Percentiles rank a stretch among this genome's conserved stretches.
These are phyloP conservation scores for Tripterygium wilfordii DNA, from an alignment of 177 flowering plant genomes.

Conservation along the genomic window DNA sequence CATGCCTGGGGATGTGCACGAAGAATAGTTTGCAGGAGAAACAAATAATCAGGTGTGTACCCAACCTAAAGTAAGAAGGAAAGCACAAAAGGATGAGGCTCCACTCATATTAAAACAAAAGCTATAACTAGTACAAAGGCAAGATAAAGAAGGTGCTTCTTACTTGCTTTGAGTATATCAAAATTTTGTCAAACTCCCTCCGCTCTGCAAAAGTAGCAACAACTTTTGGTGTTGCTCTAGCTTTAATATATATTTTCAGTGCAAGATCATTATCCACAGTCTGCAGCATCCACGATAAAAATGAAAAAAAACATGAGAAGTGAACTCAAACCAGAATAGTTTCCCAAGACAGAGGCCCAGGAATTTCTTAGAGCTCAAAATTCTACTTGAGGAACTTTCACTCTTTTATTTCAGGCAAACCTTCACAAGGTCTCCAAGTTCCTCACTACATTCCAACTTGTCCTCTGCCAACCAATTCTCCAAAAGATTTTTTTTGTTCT, in stretches of 20 bases:
- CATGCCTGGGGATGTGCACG: slow-evolving; percentile 98
- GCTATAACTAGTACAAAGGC: not conserved
- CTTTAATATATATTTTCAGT: slow-evolving; percentile 90
- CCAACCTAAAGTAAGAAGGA: slow-evolving; percentile 66
- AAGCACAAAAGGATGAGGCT: not conserved
- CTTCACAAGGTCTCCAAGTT: slow-evolving; percentile 99
- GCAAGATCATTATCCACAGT: slow-evolving; percentile 99
- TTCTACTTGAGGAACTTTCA: too few relatives aligned
- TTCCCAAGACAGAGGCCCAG: too few relatives aligned
- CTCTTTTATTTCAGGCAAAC: too few relatives aligned
- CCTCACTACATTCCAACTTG: slow-evolving; percentile 97
- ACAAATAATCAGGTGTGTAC: slow-evolving; percentile 91
- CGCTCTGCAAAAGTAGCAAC: slow-evolving; percentile 99
- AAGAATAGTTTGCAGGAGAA: slow-evolving; percentile 94
- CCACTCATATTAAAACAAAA: not conserved
- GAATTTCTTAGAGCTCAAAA: too few relatives aligned
- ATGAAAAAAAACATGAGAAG: too few relatives aligned
- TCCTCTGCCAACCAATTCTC: slow-evolving; percentile 99
- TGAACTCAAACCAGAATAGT: too few relatives aligned
- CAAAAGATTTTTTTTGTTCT: slow-evolving; percentile 91
- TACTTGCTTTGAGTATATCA: slow-evolving; percentile 97
- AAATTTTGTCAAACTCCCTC: slow-evolving; percentile 94
- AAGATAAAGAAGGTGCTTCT: not conserved
- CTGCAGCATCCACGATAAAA: slow-evolving; percentile 26
- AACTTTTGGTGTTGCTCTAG: slow-evolving; percentile 97